Evolutionary conservation across 164 flowering plant genomes (phyloP), one percentile per base, ranked within the genome.

Genomic region (Santalum album): DNA sequence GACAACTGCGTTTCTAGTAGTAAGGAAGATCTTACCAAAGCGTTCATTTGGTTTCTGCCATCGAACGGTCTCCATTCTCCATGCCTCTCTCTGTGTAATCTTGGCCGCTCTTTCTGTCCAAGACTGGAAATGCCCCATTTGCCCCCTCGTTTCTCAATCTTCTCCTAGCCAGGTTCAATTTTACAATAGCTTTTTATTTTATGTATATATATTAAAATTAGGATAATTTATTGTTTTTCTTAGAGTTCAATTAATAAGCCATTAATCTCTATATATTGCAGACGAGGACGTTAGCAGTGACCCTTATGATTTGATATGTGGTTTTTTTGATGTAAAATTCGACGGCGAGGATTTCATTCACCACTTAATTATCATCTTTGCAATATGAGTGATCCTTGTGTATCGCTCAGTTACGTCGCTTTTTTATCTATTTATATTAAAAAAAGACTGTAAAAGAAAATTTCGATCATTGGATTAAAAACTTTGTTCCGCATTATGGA

Each of bases 361-460:
- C 67, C 98, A 91, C 70, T 27, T 72, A 36, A 84, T 86, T 40
- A 74, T 87, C 75, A 84, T 91, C 38, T 70, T 86, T 57, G 98
- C 96, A 2, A 39, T 85, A 14, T 70, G 69, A 7, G 86, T 89
- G 12, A 92, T 86, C 49, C 90, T 91, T 57, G 48, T 59, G 10
- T 82, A 84, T 61, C 55, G 74, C 54, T 73, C 50, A n/a, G n/a
- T n/a, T n/a, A 39, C 55, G 47, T 1, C 12, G 15, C 19, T 29
- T 47, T 4, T 0, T 40, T 17, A 19, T 6, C 36, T n/a, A n/a
- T n/a, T n/a, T n/a, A n/a, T n/a, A n/a, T n/a, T n/a, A n/a, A n/a
- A n/a, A n/a, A n/a, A n/a, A n/a, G n/a, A n/a, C n/a, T n/a, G 12
- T 12, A 32, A 32, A 32, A n/a, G n/a, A n/a, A n/a, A n/a, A n/a